These are phyloP conservation scores for Trapa incisa DNA, from an alignment of 345 rosid species.

Conservation along the genomic window DNA sequence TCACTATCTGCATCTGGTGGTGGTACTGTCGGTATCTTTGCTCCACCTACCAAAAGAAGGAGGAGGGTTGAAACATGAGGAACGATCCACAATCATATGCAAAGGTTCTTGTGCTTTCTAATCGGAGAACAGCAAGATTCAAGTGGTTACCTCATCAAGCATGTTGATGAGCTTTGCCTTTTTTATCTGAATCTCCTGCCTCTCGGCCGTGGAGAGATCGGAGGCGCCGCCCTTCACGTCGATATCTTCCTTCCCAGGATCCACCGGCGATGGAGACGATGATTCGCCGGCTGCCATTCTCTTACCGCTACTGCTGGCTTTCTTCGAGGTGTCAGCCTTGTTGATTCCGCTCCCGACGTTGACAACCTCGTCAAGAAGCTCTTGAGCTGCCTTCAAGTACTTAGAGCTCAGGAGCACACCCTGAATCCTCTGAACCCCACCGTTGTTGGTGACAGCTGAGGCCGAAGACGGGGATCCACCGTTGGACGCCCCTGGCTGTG, in stretches of 20 bases:
- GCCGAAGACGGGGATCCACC: constrained; percentile 56
- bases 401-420: constrained; percentile 66
- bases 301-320: constrained; percentile 17
- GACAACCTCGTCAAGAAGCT: constrained; percentile 85
- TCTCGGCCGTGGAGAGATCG: constrained; percentile 70
- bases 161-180: constrained; percentile 80
- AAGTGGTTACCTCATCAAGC: constrained; percentile 71
- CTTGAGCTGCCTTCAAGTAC: constrained; percentile 90
- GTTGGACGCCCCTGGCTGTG: constrained; percentile 21
- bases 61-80: no score
- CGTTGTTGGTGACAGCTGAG: constrained; percentile 56
- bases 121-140: no score
- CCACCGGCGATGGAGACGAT: constrained; percentile 12
- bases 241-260: constrained; percentile 29
- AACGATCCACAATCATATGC: no score
- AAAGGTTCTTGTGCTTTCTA: no score
- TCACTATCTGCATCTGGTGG: constrained; percentile 88
- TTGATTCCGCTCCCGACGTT: constrained; percentile 40
- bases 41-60: constrained; percentile 49
- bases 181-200: constrained; percentile 97
- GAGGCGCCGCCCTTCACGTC: constrained; percentile 41
- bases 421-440: constrained; percentile 41
- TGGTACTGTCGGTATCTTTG: constrained; percentile 95
- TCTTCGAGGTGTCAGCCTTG: constrained; percentile 30
- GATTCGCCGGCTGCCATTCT: constrained; percentile 45